A percentile compares a stretch with the other conserved stretches of the same genome.
These are phyloP conservation scores for Hyphopichia fennica DNA, from an alignment of 1,139 yeast species.

Conservation along the genomic window DNA sequence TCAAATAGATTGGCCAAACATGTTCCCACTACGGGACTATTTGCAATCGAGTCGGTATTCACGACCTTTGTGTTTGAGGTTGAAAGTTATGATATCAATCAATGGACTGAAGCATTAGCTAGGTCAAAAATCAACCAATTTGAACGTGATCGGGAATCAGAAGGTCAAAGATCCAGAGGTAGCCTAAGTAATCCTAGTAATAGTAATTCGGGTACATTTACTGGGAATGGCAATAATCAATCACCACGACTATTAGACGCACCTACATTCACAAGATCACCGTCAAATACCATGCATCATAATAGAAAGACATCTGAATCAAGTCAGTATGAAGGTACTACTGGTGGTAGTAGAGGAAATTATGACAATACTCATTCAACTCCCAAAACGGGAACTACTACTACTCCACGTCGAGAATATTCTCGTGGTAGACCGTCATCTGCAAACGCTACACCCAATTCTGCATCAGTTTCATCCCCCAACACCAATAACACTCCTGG, in stretches of 20 bases:
- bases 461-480: neutral
- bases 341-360: too few species aligned
- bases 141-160: conserved; percentile 40
- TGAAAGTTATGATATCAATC: conserved; percentile 50
- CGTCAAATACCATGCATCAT: conserved; percentile 1
- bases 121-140: conserved; percentile 47
- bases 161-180: conserved; percentile 4
- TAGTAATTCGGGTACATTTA: conserved; percentile 14
- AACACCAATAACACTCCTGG: neutral
- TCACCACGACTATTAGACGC: conserved; percentile 27
- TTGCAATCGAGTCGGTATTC: conserved; percentile 51
- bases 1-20: conserved; percentile 29
- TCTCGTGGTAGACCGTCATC: neutral
- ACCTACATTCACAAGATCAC: conserved; percentile 16
- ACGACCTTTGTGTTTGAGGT: conserved; percentile 57
- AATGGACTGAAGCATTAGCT: conserved; percentile 59
- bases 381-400: neutral
- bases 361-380: conserved; percentile 1
- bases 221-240: conserved; percentile 4
- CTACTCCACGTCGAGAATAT: neutral
- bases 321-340: too few species aligned
- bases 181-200: conserved; percentile 25
- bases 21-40: conserved; percentile 45
- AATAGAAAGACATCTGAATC: neutral
- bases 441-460: neutral